Percentiles rank a stretch among this genome's conserved stretches.
phyloP scores from a whole-genome alignment of 2,329 filamentous ascomycete species.

The Colletotrichum theobromicola region DNA sequence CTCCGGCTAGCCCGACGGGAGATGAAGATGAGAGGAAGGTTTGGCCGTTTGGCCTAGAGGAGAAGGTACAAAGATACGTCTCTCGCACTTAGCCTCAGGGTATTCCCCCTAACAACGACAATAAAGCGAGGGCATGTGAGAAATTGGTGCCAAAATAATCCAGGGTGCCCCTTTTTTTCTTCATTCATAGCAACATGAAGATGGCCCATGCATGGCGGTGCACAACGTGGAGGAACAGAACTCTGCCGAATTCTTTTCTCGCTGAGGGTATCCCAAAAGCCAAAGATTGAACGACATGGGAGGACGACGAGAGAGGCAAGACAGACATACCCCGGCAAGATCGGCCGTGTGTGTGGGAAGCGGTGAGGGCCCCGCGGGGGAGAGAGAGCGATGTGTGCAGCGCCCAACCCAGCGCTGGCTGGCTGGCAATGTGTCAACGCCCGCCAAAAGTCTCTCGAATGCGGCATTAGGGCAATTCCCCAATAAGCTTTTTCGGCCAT shows the following conservation, averaged over 20 bases:
- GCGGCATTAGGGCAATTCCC: neutral
- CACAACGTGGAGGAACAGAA: neutral
- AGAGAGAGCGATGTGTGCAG: neutral
- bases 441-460: neutral
- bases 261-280: neutral
- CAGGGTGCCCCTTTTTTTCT: neutral
- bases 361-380: neutral
- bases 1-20: neutral
- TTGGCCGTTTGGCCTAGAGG: neutral
- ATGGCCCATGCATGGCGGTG: neutral
- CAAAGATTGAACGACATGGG: constrained; percentile 1
- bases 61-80: neutral
- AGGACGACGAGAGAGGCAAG: neutral
- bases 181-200: neutral
- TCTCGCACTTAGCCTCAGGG: neutral
- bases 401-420: too few species aligned
- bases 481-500: neutral
- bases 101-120: neutral
- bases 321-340: neutral
- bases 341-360: neutral
- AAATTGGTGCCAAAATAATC: neutral
- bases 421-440: neutral
- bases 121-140: neutral
- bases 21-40: neutral
- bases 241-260: neutral